Evolutionary conservation across 2,329 filamentous ascomycete species (phyloP).

Genomic region (Fusarium subglutinans): DNA sequence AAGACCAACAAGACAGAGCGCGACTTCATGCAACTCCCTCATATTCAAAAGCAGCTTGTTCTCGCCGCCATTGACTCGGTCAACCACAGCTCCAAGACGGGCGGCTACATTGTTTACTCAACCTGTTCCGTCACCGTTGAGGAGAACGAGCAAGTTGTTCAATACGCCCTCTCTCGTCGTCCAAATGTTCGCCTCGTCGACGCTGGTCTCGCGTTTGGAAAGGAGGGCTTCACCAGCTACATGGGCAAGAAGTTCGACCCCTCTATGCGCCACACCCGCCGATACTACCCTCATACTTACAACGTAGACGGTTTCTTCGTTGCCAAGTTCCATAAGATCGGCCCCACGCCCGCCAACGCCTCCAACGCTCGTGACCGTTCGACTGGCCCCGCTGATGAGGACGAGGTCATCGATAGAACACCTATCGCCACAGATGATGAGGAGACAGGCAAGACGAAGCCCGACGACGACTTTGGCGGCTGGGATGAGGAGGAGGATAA

Average conservation of each 20-base stretch:
- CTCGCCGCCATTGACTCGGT: slow-evolving; percentile 94
- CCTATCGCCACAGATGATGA: slow-evolving; percentile 65
- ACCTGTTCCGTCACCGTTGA: slow-evolving; percentile 95
- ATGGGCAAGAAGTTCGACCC: slow-evolving; percentile 92
- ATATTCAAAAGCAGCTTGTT: slow-evolving; percentile 93
- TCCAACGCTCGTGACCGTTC: slow-evolving; percentile 46
- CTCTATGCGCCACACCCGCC: slow-evolving; percentile 80
- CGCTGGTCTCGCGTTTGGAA: slow-evolving; percentile 88
- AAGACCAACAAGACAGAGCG: slow-evolving; percentile 98
- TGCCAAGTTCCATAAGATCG: slow-evolving; percentile 94
- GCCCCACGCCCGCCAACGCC: slow-evolving; percentile 71
- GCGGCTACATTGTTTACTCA: slow-evolving; percentile 95
- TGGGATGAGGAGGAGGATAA: slow-evolving; percentile 80
- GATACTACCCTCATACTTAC: slow-evolving; percentile 91
- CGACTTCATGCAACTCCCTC: slow-evolving; percentile 92
- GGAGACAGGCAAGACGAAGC: slow-evolving; percentile 46
- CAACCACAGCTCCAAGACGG: slow-evolving; percentile 89
- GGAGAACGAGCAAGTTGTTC: slow-evolving; percentile 89
- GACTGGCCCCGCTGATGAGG: slow-evolving; percentile 46
- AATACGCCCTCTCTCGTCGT: slow-evolving; percentile 89
- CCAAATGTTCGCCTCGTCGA: slow-evolving; percentile 95
- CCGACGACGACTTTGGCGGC: slow-evolving; percentile 71
- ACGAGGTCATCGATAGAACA: slow-evolving; percentile 71
- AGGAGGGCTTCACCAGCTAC: slow-evolving; percentile 90
- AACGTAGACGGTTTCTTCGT: slow-evolving; percentile 99